Conservation (phyloP, 371 early-diverging fungal species). For the Rhizopus microsporus region DNA sequence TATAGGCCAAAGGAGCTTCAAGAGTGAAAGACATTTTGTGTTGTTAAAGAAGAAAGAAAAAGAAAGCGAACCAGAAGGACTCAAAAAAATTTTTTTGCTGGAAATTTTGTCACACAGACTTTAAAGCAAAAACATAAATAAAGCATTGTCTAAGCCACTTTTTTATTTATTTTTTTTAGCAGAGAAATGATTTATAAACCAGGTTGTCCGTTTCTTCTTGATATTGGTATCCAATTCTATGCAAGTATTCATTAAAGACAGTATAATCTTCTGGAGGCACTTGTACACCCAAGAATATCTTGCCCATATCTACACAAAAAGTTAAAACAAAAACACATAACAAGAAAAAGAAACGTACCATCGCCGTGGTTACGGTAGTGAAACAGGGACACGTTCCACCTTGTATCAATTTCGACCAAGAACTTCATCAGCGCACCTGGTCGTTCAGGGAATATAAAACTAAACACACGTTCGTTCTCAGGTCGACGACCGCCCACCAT, state of each 20-base stretch:
- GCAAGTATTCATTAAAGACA: conserved; percentile 70
- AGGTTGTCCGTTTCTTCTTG: conserved; percentile 91
- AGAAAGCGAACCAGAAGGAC: conserved; percentile 6
- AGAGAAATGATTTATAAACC: conserved; percentile 79
- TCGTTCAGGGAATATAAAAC: conserved; percentile 95
- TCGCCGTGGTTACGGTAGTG: conserved; percentile 96
- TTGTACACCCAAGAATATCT: conserved; percentile 91
- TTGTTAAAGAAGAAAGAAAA: conserved; percentile 12
- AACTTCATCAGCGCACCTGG: conserved; percentile 91
- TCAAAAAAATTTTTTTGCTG: conserved; percentile 15
- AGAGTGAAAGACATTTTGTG: conserved; percentile 62
- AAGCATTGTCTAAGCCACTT: not conserved
- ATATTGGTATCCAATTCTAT: conserved; percentile 76
- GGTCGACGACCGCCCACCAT: conserved; percentile 84
- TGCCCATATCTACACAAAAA: conserved; percentile 75
- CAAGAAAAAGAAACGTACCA: conserved; percentile 43
- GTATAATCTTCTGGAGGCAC: conserved; percentile 69
- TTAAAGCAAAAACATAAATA: not conserved
- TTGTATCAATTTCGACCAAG: conserved; percentile 68
- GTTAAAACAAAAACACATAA: conserved; percentile 2
- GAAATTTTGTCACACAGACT: conserved; percentile 2
- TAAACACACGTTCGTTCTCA: conserved; percentile 83
- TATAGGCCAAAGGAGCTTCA: conserved; percentile 60
- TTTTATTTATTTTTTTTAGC: conserved; percentile 6
- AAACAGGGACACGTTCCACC: conserved; percentile 93